A percentile compares a stretch with the other conserved stretches of the same genome.
Conservation (phyloP, 2,329 filamentous ascomycete genomes). For the Cytospora schulzeri region DNA sequence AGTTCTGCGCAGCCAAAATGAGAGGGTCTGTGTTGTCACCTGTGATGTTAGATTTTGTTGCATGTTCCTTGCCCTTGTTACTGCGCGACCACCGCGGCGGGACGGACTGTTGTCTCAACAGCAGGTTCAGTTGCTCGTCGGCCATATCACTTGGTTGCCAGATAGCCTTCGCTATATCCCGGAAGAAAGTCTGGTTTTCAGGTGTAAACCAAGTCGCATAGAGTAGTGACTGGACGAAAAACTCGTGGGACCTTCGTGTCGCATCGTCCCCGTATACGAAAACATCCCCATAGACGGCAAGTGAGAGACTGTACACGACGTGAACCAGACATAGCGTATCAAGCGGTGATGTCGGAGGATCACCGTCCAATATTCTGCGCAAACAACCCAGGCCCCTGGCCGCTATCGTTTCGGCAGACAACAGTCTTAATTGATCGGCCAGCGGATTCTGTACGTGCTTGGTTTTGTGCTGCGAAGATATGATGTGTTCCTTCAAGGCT, state of each 20-base stretch:
- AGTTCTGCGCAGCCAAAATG: conserved; percentile 46
- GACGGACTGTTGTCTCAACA: conserved; percentile 31
- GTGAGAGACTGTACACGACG: conserved; percentile 52
- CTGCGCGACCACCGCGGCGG: conserved; percentile 32
- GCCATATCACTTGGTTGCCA: conserved; percentile 50
- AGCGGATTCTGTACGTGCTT: conserved; percentile 46
- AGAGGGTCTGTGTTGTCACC: conserved; percentile 41
- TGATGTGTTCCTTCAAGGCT: conserved; percentile 48
- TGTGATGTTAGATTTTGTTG: conserved; percentile 27
- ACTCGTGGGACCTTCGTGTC: conserved; percentile 37
- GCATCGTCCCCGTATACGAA: conserved; percentile 43
- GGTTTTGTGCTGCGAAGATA: conserved; percentile 48
- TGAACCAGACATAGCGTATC: conserved; percentile 55
- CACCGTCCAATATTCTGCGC: conserved; percentile 43
- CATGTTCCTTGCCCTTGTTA: conserved; percentile 48
- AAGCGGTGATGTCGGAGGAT: conserved; percentile 42
- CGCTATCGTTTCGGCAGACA: conserved; percentile 44
- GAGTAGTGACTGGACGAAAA: conserved; percentile 51
- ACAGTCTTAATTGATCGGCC: conserved; percentile 42
- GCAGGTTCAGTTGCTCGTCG: conserved; percentile 34
- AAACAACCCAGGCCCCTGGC: conserved; percentile 46
- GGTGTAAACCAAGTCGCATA: conserved; percentile 46
- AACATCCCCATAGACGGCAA: conserved; percentile 39
- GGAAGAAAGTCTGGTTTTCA: conserved; percentile 43
- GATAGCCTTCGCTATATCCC: conserved; percentile 47